phyloP scores from a whole-genome alignment of 495 filamentous ascomycete genomes.

The Aspergillus mulundensis region DNA sequence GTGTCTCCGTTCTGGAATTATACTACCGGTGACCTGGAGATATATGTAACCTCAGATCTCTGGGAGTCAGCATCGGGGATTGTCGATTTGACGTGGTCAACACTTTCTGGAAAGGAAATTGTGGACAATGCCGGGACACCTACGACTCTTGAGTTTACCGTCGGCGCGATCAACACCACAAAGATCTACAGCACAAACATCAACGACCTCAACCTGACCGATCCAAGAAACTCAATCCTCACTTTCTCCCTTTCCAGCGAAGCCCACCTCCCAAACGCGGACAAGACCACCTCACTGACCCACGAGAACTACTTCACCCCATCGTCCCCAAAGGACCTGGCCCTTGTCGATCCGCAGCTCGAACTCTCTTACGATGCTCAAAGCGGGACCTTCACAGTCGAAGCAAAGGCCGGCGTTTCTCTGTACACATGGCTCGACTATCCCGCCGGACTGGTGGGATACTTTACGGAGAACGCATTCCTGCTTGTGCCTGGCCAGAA shows the following conservation, averaged over 20 bases:
- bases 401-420: conserved; percentile 54
- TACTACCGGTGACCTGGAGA: conserved; percentile 47
- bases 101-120: conserved; percentile 35
- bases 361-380: conserved; percentile 36
- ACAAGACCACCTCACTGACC: conserved; percentile 40
- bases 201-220: conserved; percentile 27
- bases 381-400: conserved; percentile 48
- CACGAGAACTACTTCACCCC: conserved; percentile 57
- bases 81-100: conserved; percentile 37
- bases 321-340: conserved; percentile 46
- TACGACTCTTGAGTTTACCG: conserved; percentile 37
- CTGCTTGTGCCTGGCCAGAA: conserved; percentile 51
- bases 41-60: conserved; percentile 54
- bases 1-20: conserved; percentile 59
- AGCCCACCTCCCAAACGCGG: conserved; percentile 52
- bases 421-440: conserved; percentile 67
- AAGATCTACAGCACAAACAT: conserved; percentile 45
- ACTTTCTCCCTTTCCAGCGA: conserved; percentile 50
- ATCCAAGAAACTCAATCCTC: conserved; percentile 48
- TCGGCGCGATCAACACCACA: conserved; percentile 61
- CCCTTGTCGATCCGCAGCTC: conserved; percentile 54
- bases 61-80: conserved; percentile 34
- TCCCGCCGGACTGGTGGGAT: conserved; percentile 51
- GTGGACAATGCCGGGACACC: conserved; percentile 30
- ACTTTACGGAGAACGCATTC: conserved; percentile 61